Base-by-base conservation (phyloP, 805 yeast genomes). In the Starmerella scarabaei region DNA sequence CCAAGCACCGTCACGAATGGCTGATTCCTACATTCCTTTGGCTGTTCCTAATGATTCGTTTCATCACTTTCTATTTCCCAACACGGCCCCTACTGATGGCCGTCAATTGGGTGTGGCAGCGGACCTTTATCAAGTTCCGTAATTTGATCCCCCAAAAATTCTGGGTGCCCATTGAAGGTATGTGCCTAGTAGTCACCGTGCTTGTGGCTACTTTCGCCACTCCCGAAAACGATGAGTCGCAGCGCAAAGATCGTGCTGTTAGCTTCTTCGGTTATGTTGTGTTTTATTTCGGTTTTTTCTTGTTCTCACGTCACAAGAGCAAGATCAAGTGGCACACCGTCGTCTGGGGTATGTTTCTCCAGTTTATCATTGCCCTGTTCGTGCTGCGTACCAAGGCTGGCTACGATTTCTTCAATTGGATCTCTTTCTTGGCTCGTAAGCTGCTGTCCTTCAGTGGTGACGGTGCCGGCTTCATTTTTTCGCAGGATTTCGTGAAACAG, bases 401-500 rank as follows among this genome's bases (percentile, higher is more conserved):
- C 44, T 73, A 68, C 54, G 77, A 73, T 53, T 63, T 75, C 49
- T 75, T 75, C 63, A 69, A 72, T 58, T 75, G 73, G 53, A 69
- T 75, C 50, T 69, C 77, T 20, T 60, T 64, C 39, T 61, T 75
- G 52, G 76, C 79, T 33, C 65, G 76, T 52, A 65, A 69, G 53
- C 65, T 75, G 47, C 64, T 75, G 44, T 67, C 71, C 11, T 75
- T 68, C 52, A 76, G 79, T 42, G 68, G 66, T 50, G 65, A 64
- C 44, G 80, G 80, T 58, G 75, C 72, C 18, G 77, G 78, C 3
- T 75, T 75, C 58, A 58, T 75, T 51, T 68, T 77, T 28, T 56
- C 57, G 43, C 41, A 52, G 1, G 63, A 60, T 3, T 48, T 42
- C 17, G 63, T 67, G 21, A 53, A 75, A 17, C 44, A 58, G 16